Percentiles rank a stretch among this genome's conserved stretches.
Conservation (phyloP, 257 asterid species). For the Eustoma russellianum region DNA sequence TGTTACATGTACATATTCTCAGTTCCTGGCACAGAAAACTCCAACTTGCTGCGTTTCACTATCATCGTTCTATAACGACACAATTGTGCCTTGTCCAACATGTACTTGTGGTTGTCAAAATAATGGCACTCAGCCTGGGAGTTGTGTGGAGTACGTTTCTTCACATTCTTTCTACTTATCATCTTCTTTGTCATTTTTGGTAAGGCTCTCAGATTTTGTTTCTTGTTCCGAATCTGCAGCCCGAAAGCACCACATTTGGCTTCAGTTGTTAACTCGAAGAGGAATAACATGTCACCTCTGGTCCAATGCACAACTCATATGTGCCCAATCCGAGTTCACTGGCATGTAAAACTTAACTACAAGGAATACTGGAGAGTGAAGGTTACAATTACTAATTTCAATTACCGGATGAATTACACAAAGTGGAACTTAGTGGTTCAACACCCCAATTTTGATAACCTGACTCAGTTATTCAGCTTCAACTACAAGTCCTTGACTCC, state of each 20-base stretch:
- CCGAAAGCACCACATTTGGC: slow-evolving; percentile 57
- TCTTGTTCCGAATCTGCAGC: slow-evolving; percentile 24
- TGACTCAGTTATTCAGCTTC: slow-evolving; percentile 75
- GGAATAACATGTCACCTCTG: slow-evolving; percentile 37
- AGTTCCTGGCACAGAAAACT: slow-evolving; percentile 74
- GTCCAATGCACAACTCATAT: slow-evolving; percentile 76
- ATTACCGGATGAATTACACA: slow-evolving; percentile 64
- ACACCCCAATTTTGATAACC: slow-evolving; percentile 79
- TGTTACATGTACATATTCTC: slow-evolving; percentile 70
- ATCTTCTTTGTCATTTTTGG: background rate
- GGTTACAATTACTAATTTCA: slow-evolving; percentile 65
- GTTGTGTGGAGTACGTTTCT: slow-evolving; percentile 55
- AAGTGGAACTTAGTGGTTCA: slow-evolving; percentile 72
- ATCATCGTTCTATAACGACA: slow-evolving; percentile 74
- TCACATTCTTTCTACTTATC: background rate
- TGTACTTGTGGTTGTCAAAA: slow-evolving; percentile 87
- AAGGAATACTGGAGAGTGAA: slow-evolving; percentile 79
- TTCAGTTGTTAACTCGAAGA: slow-evolving; percentile 50
- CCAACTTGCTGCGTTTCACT: slow-evolving; percentile 79
- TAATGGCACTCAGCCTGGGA: slow-evolving; percentile 49
- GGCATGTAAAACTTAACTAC: slow-evolving; percentile 80
- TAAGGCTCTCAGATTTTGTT: background rate
- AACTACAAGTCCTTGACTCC: slow-evolving; percentile 65
- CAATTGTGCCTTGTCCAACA: slow-evolving; percentile 83
- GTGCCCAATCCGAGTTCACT: slow-evolving; percentile 84